Evolutionary conservation across 495 filamentous ascomycete species (phyloP), one percentile per base, ranked within the genome.

Genomic region (Penicillium ochrochloron): DNA sequence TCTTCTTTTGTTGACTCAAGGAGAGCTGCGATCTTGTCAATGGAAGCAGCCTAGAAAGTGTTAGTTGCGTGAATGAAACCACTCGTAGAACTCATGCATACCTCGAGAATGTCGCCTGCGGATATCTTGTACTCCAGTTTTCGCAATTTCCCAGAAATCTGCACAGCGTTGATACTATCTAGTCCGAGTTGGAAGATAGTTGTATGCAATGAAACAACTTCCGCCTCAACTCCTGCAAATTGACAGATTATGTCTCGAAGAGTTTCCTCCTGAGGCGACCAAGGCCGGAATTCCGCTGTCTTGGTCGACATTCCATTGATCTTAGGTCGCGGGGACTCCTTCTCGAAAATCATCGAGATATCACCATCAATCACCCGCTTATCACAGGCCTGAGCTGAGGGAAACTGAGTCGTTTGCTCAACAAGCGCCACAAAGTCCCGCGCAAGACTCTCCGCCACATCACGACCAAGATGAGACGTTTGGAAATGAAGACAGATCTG

Each of bases 71-170:
- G 83, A 81, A 91, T 85, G 25, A 91, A 80, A 68, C 85, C 86
- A 14, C 21, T 89, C 79, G 23, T 81, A 79, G 52, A 89, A 55
- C 0, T 14, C 3, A 33, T 10, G 25, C 41, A 34, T 66, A 78
- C 77, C 69, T 90, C 84, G 12, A 96, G 81, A 34, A 96, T 85
- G 67, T 95, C 90, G 29, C 84, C 82, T 1, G 88, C 86, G 5
- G 82, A 77, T 12, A 92, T 75, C 5, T 75, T 71, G 37, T 92
- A 82, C 0, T 85, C 86, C 14, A 74, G 56, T 53, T 76, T 82
- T 66, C 85, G 89, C 25, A 96, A 76, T 51, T 80, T 81, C 1
- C 89, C 85, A 2, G 90, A 85, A 5, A 93, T 78, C 70, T 89
- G 91, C 44, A 81, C 77, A 34, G 73, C 78, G 56, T 74, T 80